These are phyloP conservation scores for Rhytidhysteron rufulum DNA, from an alignment of 2,329 filamentous ascomycete species.

Conservation along the genomic window DNA sequence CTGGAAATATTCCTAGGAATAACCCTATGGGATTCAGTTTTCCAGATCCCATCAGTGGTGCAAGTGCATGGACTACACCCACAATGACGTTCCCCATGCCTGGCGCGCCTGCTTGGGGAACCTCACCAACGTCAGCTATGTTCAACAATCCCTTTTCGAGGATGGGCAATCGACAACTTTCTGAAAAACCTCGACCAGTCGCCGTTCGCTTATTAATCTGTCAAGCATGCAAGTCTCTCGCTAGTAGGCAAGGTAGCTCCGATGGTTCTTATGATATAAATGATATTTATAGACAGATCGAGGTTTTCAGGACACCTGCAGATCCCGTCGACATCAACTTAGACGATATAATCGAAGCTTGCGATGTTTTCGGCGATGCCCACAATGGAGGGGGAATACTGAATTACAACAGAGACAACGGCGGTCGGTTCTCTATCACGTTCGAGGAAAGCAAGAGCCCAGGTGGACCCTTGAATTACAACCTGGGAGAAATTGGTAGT, in stretches of 20 bases:
- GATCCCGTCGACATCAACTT: conserved; percentile 55
- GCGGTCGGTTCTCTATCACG: conserved; percentile 39
- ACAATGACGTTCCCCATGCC: conserved; percentile 38
- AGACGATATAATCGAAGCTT: conserved; percentile 75
- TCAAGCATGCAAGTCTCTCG: conserved; percentile 68
- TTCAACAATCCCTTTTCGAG: conserved; percentile 29
- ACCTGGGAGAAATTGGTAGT: conserved; percentile 47
- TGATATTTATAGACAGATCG: conserved; percentile 60
- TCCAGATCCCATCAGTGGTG: conserved; percentile 24
- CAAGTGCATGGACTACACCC: conserved; percentile 42
- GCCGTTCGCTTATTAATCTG: conserved; percentile 59
- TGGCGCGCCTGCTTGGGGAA: conserved; percentile 37
- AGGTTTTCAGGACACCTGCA: conserved; percentile 58
- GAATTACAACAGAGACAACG: conserved; percentile 57
- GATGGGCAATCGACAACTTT: conserved; percentile 20
- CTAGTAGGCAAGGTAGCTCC: conserved; percentile 40
- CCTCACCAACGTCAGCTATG: conserved; percentile 29
- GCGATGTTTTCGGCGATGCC: conserved; percentile 82
- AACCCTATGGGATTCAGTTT: conserved; percentile 32
- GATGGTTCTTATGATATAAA: conserved; percentile 69
- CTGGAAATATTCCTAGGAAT: conserved; percentile 24
- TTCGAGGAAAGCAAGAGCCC: conserved; percentile 35
- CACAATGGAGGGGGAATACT: conserved; percentile 92
- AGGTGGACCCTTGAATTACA: no score
- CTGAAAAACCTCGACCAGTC: conserved; percentile 22